A percentile compares a stretch with the other conserved stretches of the same genome.
Conservation (phyloP, 352 stramenopile species). For the Saprolegnia diclina region DNA sequence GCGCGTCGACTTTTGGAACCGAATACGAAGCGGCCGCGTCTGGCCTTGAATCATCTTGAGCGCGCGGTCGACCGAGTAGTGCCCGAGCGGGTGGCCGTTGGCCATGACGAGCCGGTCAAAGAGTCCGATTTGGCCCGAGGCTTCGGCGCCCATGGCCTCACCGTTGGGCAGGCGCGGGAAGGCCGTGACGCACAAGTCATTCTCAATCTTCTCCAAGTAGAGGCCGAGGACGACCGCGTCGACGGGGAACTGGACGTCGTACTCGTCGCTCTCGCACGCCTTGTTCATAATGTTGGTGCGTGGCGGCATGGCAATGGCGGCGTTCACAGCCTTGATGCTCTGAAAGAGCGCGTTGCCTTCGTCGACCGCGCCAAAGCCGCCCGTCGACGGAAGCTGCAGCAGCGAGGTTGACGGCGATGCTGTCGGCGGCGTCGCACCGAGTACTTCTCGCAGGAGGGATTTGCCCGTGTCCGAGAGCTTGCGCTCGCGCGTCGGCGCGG, state of each 20-base stretch:
- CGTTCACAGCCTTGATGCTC: constrained; percentile 71
- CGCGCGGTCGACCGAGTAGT: constrained; percentile 74
- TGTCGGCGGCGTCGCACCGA: constrained; percentile 18
- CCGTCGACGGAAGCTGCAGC: constrained; percentile 29
- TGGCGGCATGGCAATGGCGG: constrained; percentile 72
- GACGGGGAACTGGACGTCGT: constrained; percentile 69
- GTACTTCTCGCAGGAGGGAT: not conserved
- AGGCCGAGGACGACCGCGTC: constrained; percentile 69
- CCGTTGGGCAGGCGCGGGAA: constrained; percentile 61
- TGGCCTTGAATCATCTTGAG: constrained; percentile 84
- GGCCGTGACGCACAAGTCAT: constrained; percentile 67
- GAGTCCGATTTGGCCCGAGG: constrained; percentile 59
- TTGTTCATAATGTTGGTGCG: constrained; percentile 71
- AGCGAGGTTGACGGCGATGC: constrained; percentile 25
- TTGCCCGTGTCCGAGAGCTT: constrained; percentile 7
- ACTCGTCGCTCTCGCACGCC: constrained; percentile 44
- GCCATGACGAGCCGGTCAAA: constrained; percentile 70
- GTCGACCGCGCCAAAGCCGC: constrained; percentile 48
- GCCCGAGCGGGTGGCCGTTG: constrained; percentile 73
- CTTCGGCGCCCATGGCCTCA: constrained; percentile 70
- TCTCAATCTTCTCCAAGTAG: constrained; percentile 72
- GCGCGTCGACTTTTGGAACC: constrained; percentile 60
- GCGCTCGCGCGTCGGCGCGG: not conserved
- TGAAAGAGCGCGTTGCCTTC: constrained; percentile 48
- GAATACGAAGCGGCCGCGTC: constrained; percentile 64